Evolutionary conservation across 768 basidiomycete species (phyloP).

Genomic region (Pisolithus tinctorius): DNA sequence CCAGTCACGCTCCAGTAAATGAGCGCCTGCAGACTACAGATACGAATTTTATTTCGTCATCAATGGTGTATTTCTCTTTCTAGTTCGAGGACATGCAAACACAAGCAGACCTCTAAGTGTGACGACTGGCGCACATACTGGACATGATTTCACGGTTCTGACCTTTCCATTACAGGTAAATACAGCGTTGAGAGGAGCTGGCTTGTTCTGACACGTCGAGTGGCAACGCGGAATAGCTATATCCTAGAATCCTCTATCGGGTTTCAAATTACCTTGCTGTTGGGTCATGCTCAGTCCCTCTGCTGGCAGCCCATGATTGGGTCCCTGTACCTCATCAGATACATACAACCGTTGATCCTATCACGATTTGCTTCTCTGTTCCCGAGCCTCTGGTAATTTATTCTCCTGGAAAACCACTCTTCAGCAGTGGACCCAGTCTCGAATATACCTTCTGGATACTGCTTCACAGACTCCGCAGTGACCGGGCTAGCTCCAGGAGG

Average conservation of each 20-base stretch:
- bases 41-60: no score
- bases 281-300: constrained; percentile 24
- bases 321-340: constrained; percentile 14
- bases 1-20: constrained; percentile 22
- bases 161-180: no score
- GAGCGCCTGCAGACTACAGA: constrained; percentile 11
- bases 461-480: constrained; percentile 38
- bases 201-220: no score
- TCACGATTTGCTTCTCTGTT: constrained; percentile 33
- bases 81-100: no score
- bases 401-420: constrained; percentile 37
- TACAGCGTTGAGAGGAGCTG: no score
- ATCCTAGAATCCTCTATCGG: no score
- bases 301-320: constrained; percentile 26
- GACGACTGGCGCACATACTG: no score
- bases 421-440: constrained; percentile 30
- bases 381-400: constrained; percentile 34
- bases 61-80: no score
- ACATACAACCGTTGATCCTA: neutral
- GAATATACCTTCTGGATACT: constrained; percentile 31
- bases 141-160: no score
- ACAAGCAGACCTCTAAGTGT: no score
- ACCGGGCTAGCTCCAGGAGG: constrained; percentile 50
- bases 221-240: neutral
- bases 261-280: constrained; percentile 8